These are phyloP conservation scores for Prunus kanzakura DNA, from an alignment of 306 rosid species.

Conservation along the genomic window DNA sequence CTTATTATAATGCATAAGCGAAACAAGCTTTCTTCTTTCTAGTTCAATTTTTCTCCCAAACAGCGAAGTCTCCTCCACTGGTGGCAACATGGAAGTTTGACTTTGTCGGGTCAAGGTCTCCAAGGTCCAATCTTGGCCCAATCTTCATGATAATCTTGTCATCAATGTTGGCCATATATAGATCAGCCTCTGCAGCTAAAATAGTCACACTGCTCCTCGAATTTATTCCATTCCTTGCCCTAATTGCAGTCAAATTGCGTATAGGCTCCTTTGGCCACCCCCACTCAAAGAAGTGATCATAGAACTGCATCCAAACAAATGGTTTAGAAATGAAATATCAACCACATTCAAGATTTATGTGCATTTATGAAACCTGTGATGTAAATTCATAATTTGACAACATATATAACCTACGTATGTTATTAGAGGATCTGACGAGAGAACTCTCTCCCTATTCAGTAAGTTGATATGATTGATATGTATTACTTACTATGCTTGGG, in stretches of 20 bases:
- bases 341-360: background rate
- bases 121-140: slow-evolving; percentile 53
- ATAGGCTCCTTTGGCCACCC: slow-evolving; percentile 52
- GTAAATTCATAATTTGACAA: background rate
- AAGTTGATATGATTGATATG: slow-evolving; percentile 3
- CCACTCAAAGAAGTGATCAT: slow-evolving; percentile 74
- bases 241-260: slow-evolving; percentile 39
- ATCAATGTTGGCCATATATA: slow-evolving; percentile 60
- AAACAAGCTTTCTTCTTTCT: background rate
- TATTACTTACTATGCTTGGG: slow-evolving; percentile 51
- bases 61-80: slow-evolving; percentile 60
- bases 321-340: background rate
- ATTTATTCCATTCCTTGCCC: slow-evolving; percentile 54
- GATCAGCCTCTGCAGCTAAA: slow-evolving; percentile 55
- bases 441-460: background rate
- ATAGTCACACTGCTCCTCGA: slow-evolving; percentile 44
- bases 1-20: background rate
- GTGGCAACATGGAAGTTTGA: slow-evolving; percentile 39
- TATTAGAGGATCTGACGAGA: background rate
- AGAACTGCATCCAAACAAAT: slow-evolving; percentile 48
- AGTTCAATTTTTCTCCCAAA: slow-evolving; percentile 45
- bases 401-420: background rate
- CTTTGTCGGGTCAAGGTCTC: slow-evolving; percentile 47
- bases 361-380: background rate
- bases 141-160: slow-evolving; percentile 65